Evolutionary conservation across 257 asterid genomes (phyloP).

Genomic region (Scutellaria galericulata): DNA sequence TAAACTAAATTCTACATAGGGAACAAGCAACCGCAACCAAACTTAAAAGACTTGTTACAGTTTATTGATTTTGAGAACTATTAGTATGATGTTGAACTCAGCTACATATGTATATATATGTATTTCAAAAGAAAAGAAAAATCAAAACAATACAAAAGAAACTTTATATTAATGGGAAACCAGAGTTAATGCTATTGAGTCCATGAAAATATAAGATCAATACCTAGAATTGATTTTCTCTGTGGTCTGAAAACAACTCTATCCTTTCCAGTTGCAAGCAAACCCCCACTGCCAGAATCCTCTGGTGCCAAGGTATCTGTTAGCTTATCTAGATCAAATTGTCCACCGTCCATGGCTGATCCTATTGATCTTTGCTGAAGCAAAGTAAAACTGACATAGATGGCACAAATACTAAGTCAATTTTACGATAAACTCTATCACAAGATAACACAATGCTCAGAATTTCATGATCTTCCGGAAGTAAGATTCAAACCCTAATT

Average conservation of each 20-base stretch:
- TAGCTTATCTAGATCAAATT: constrained; percentile 51
- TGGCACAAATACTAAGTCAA: background rate
- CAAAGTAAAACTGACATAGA: background rate
- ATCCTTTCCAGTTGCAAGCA: constrained; percentile 66
- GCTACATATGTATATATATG: background rate
- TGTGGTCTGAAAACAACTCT: constrained; percentile 67
- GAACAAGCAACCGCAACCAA: background rate
- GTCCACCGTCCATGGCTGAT: constrained; percentile 41
- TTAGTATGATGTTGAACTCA: constrained; percentile 4
- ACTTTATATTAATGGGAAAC: background rate
- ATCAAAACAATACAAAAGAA: background rate
- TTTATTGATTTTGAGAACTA: background rate
- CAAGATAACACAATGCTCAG: background rate
- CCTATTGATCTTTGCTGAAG: background rate
- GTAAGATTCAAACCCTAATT: constrained; percentile 17
- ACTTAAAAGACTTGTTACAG: background rate
- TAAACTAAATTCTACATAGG: background rate
- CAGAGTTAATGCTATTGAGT: background rate
- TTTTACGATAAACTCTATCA: background rate
- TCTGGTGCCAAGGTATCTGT: constrained; percentile 71
- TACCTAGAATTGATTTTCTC: constrained; percentile 80
- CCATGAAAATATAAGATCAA: constrained; percentile 10
- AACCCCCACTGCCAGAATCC: constrained; percentile 59
- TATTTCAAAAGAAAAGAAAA: background rate
- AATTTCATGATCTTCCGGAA: background rate